Evolutionary conservation across 2,329 filamentous ascomycete genomes (phyloP).

Genomic region (Clarireedia paspali): DNA sequence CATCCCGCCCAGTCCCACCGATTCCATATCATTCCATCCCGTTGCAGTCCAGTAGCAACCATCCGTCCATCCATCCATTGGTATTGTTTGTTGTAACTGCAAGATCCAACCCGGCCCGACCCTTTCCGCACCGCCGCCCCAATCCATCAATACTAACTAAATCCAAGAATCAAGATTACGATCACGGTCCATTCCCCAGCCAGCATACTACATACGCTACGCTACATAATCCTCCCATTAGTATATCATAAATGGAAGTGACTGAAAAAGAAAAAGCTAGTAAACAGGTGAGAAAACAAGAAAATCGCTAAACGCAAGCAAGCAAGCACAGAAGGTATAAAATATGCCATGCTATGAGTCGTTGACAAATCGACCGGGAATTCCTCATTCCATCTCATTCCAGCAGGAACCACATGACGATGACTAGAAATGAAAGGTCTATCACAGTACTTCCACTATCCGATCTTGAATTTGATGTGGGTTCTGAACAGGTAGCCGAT

Average conservation of each 20-base stretch:
- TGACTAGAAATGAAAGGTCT: not conserved
- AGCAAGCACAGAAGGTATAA: not conserved
- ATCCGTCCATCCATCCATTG: not conserved
- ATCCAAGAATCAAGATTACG: not conserved
- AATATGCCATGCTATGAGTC: not conserved
- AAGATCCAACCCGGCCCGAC: not conserved
- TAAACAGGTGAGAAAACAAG: not conserved
- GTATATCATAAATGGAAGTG: no score
- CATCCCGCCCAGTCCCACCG: no score
- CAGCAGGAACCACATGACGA: not conserved
- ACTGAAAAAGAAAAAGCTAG: no score
- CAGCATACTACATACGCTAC: not conserved
- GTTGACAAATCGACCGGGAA: not conserved
- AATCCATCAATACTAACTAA: not conserved
- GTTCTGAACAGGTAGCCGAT: conserved; percentile 2
- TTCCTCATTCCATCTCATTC: not conserved
- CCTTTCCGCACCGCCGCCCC: no score
- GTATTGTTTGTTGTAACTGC: not conserved
- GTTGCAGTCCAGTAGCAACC: not conserved
- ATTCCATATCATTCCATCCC: not conserved
- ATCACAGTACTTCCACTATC: conserved; percentile 25
- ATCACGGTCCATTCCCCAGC: not conserved
- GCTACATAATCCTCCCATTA: not conserved
- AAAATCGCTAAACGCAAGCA: not conserved
- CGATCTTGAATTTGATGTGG: conserved; percentile 11